Base-by-base conservation (phyloP, 441 rosid genomes). In the Pelargonium cotyledonis region DNA sequence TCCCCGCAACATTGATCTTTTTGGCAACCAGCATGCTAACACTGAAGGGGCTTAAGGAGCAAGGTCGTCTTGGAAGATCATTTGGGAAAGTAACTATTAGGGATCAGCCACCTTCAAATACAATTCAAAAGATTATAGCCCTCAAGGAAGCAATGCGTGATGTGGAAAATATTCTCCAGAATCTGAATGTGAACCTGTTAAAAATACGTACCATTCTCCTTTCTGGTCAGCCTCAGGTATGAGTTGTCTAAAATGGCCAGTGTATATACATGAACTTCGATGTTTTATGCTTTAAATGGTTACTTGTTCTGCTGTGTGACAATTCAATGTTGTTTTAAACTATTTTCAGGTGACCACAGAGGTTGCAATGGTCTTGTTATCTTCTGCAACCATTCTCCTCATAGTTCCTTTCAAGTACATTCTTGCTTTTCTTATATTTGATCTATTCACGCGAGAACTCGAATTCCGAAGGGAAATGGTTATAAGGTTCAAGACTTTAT, bases 61-160 rank as follows among this genome's bases (percentile, higher is more conserved):
- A 95, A 85, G 97, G 97, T 38, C 96, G 99, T 72, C 83, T 95
- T 63, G 99, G 97, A 67, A 89, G 94, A 83, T 86, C 78, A 51
- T 95, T 89, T 71, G 97, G 99, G 66, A 84, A 80, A 77, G 80
- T 95, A 78, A 91, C 92, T 0, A 88, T 95, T 70, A 83, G 81
- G 69, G 97, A 95, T 83, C 99, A 95, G 79, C 97, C 97, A 65
- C 94, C 99, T 71, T 94, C 99, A 71, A 93, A 94, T 80, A 94
- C 99, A 61, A 86, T 94, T 73, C 92, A 94, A 72, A 91, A 94
- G 84, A 90, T 94, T 21, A 82, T 94, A 58, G 96, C 99, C 58
- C 73, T 94, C 18, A 94, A 91, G 83, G 92, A 94, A 75, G 99
- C 97, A 35, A 86, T 94, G 95, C 90, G 77, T 58, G 91, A 86